Evolutionary conservation across 805 yeast genomes (phyloP), one percentile per base, ranked within the genome.

Genomic region (Maudiozyma bulderi): DNA sequence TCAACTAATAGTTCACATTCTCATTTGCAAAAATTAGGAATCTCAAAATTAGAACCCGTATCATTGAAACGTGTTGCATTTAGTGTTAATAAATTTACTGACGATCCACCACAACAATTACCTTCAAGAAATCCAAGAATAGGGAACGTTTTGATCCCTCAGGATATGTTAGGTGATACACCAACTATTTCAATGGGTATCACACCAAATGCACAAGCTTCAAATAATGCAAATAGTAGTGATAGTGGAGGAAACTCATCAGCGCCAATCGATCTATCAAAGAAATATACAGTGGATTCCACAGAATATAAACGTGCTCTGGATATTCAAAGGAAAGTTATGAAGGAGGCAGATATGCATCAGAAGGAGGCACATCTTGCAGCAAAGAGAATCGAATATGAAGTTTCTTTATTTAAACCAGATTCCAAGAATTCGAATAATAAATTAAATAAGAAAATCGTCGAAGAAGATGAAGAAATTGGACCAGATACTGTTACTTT

Each of bases 21-120:
- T 37, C 42, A 5, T 34, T 43, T 37, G 6, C 33, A 42, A 7
- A 7, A 26, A 30, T 6, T 30, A n/a, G 35, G 40, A 52, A 51
- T 29, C 42, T 56, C 42, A 13, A 37, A 9, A 13, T 28, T 46
- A 34, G 47, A 57, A 10, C 59, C 58, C 5, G 54, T 72, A 1
- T 62, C 64, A 29, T 69, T 86, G 62, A 74, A 78, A 53, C 71
- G 90, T 52, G 95, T 87, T 5, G 75, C 81, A 0, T 89, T 89
- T 65, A 86, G 90, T 1, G 74, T 86, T 6, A 86, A 84, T 46
- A 80, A 83, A 47, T 76, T 88, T 52, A 74, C 73, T 0, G 73
- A 73, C 52, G 96, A 89, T 64, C 96, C 97, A 3, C 95, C 95
- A 0, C 97, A 89, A 60, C 96, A 89, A 62, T 85, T 89, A 52